phyloP scores from a whole-genome alignment of 768 basidiomycete species.

The Russula emetica region DNA sequence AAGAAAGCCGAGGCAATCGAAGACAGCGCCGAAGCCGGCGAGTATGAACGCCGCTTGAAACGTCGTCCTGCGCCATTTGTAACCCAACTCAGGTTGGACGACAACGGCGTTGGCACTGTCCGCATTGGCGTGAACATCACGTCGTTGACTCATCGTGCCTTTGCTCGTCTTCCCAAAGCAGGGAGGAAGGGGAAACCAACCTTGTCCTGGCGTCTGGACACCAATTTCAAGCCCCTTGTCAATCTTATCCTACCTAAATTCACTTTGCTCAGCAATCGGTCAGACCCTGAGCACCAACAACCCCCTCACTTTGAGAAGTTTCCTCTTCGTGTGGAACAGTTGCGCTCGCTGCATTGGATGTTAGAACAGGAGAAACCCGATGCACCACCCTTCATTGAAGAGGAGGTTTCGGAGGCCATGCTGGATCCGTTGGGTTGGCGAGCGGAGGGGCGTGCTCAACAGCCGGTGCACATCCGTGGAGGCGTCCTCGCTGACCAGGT shows the following conservation, averaged over 20 bases:
- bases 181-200: constrained; percentile 43
- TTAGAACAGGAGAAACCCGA: constrained; percentile 63
- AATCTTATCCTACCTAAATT: constrained; percentile 61
- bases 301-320: constrained; percentile 71
- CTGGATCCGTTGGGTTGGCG: constrained; percentile 87
- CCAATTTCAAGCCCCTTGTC: constrained; percentile 66
- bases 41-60: constrained; percentile 86
- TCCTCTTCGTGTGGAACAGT: constrained; percentile 74
- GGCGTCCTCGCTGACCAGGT: constrained; percentile 95
- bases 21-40: constrained; percentile 79
- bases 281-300: constrained; percentile 64
- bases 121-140: constrained; percentile 85
- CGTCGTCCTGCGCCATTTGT: constrained; percentile 81
- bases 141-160: constrained; percentile 81
- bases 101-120: constrained; percentile 60
- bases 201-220: constrained; percentile 78
- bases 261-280: constrained; percentile 67
- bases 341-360: constrained; percentile 94
- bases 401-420: constrained; percentile 90
- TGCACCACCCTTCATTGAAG: constrained; percentile 77
- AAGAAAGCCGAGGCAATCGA: constrained; percentile 67
- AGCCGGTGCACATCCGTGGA: constrained; percentile 71
- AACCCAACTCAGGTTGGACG: constrained; percentile 70
- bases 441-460: constrained; percentile 85
- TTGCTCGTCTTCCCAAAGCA: constrained; percentile 65